Conservation (phyloP, 139 green algal species). For the Gonium pectorale region DNA sequence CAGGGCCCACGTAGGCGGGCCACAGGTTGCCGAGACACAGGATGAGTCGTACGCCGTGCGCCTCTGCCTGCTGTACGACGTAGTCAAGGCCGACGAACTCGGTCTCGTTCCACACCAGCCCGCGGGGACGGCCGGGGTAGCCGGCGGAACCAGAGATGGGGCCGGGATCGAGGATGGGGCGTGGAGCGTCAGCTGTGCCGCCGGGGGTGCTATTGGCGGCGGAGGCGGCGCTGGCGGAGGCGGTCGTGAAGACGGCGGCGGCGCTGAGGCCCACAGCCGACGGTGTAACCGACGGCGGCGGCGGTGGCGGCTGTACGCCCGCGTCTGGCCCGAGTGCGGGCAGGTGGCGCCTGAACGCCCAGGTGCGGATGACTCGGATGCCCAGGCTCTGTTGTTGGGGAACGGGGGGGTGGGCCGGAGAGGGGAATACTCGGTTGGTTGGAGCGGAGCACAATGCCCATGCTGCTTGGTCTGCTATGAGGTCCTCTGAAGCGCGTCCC, state of each 20-base stretch:
- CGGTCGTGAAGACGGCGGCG: too few species aligned
- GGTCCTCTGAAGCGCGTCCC: too few species aligned
- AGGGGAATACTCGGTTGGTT: too few species aligned
- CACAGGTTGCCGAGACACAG: slow-evolving; percentile 60
- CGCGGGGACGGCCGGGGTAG: background rate
- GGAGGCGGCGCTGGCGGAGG: background rate
- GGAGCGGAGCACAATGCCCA: too few species aligned
- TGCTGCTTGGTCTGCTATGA: too few species aligned
- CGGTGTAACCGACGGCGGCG: background rate
- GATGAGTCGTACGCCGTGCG: slow-evolving; percentile 36
- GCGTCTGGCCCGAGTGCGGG: too few species aligned
- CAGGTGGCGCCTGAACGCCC: slow-evolving; percentile 61
- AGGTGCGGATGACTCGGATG: slow-evolving; percentile 50
- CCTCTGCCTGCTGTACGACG: slow-evolving; percentile 4
- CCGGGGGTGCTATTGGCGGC: background rate
- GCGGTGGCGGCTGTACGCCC: background rate
- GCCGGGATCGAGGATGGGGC: too few species aligned
- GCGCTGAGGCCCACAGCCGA: too few species aligned
- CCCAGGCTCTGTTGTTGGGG: slow-evolving; percentile 44
- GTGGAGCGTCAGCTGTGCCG: too few species aligned
- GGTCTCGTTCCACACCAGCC: slow-evolving; percentile 6
- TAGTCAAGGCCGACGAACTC: slow-evolving; percentile 26
- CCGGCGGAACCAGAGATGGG: too few species aligned
- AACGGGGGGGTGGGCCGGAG: background rate
- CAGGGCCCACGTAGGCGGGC: slow-evolving; percentile 57